A percentile compares a stretch with the other conserved stretches of the same genome.
These are phyloP conservation scores for Cairneyella variabilis DNA, from an alignment of 495 filamentous ascomycete genomes.

Conservation along the genomic window DNA sequence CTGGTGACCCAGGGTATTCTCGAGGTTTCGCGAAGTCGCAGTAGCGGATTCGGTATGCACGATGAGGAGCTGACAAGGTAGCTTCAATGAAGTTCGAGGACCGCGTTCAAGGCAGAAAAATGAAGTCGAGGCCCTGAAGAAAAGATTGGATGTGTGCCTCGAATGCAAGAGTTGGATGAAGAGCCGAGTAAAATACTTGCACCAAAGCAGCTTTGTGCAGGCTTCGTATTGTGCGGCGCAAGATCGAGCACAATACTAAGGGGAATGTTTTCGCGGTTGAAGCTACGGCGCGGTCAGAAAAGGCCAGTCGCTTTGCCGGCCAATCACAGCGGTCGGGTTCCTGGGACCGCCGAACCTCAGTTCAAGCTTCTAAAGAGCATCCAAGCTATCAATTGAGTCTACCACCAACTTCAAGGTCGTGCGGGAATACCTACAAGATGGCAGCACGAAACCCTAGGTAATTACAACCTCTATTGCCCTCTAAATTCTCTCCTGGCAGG, in stretches of 20 bases:
- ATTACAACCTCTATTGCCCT: constrained; percentile 4
- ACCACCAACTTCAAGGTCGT: constrained; percentile 12
- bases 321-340: constrained; percentile 8
- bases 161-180: too few species aligned
- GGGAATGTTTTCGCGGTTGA: not conserved
- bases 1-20: too few species aligned
- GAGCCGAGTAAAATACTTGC: too few species aligned
- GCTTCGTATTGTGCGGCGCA: not conserved
- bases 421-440: constrained; percentile 39
- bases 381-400: constrained; percentile 22
- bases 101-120: not conserved
- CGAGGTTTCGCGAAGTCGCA: too few species aligned
- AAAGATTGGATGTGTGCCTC: too few species aligned
- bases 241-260: not conserved
- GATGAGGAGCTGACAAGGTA: too few species aligned
- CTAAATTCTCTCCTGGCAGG: not conserved
- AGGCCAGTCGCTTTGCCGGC: not conserved
- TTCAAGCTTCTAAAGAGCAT: too few species aligned
- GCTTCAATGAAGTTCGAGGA: not conserved
- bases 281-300: constrained; percentile 2
- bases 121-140: not conserved
- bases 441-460: constrained; percentile 47
- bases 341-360: too few species aligned
- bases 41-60: not conserved
- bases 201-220: too few species aligned